Conservation (phyloP, 2,329 filamentous ascomycete genomes). For the Tolypocladium guangdongense region DNA sequence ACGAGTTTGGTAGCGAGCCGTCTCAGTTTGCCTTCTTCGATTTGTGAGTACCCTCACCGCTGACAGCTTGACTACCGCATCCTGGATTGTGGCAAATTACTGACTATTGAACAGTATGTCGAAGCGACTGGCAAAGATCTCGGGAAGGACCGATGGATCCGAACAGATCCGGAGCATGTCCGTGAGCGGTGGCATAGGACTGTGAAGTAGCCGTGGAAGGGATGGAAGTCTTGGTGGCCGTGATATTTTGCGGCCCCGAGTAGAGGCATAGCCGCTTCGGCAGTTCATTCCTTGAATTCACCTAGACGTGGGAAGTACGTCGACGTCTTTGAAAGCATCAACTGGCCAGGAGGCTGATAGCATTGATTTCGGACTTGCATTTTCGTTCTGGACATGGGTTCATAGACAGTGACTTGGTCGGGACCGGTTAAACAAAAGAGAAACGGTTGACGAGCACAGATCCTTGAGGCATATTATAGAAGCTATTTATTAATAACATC, state of each 20-base stretch:
- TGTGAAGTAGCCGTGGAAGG: not conserved
- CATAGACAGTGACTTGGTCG: not conserved
- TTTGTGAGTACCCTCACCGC: constrained; percentile 54
- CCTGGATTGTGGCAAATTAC: not conserved
- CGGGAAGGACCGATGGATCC: constrained; percentile 10
- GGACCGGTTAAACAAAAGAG: not conserved
- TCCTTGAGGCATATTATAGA: not conserved
- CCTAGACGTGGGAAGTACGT: not conserved
- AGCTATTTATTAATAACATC: not conserved
- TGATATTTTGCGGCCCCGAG: not conserved
- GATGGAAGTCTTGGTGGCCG: not conserved
- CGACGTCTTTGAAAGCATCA: not conserved
- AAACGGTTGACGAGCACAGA: not conserved
- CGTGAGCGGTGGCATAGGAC: constrained; percentile 6
- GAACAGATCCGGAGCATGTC: constrained; percentile 17
- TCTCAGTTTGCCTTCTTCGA: constrained; percentile 98
- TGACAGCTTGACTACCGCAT: not conserved
- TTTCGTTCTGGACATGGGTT: not conserved
- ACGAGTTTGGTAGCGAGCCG: constrained; percentile 83
- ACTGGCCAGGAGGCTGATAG: not conserved
- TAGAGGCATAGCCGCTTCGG: not conserved
- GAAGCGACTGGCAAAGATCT: constrained; percentile 45
- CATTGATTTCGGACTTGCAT: not conserved
- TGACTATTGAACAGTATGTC: constrained; percentile 42
- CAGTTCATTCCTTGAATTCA: not conserved